A percentile compares a stretch with the other conserved stretches of the same genome.
Evolutionary conservation across 768 basidiomycete species (phyloP).

Genomic region (Tylopilus sp.): DNA sequence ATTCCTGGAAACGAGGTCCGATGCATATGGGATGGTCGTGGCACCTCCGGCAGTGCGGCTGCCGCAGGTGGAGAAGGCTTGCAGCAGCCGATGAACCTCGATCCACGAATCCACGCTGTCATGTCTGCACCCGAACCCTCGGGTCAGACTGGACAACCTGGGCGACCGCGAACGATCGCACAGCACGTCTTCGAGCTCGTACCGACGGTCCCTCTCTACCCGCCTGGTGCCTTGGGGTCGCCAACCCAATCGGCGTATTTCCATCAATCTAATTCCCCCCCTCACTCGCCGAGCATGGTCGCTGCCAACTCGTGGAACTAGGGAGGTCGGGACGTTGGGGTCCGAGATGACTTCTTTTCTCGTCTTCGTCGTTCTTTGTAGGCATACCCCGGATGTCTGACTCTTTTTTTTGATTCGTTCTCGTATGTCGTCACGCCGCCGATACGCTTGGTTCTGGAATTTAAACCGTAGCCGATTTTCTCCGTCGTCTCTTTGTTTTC

Average conservation of each 20-base stretch:
- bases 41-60: constrained; percentile 30
- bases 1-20: constrained; percentile 78
- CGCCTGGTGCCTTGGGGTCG: constrained; percentile 47
- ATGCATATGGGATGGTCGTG: constrained; percentile 88
- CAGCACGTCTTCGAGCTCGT: constrained; percentile 80
- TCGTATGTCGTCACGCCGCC: too few relatives aligned
- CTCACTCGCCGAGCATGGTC: constrained; percentile 49
- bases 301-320: constrained; percentile 24
- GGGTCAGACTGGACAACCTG: constrained; percentile 36
- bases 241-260: constrained; percentile 53
- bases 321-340: too few relatives aligned
- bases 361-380: too few relatives aligned
- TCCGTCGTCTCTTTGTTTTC: too few relatives aligned
- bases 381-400: too few relatives aligned
- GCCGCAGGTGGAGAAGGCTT: constrained; percentile 32
- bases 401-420: too few relatives aligned
- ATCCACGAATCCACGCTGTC: constrained; percentile 83
- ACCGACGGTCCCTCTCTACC: constrained; percentile 36
- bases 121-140: constrained; percentile 56
- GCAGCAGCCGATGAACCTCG: constrained; percentile 52
- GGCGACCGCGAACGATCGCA: constrained; percentile 48
- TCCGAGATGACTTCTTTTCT: too few relatives aligned
- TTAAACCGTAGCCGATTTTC: too few relatives aligned
- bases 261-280: constrained; percentile 50
- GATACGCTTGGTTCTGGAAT: too few relatives aligned